Base-by-base conservation (phyloP, 192 early-diverging fungal genomes). In the Podochytrium sp. region DNA sequence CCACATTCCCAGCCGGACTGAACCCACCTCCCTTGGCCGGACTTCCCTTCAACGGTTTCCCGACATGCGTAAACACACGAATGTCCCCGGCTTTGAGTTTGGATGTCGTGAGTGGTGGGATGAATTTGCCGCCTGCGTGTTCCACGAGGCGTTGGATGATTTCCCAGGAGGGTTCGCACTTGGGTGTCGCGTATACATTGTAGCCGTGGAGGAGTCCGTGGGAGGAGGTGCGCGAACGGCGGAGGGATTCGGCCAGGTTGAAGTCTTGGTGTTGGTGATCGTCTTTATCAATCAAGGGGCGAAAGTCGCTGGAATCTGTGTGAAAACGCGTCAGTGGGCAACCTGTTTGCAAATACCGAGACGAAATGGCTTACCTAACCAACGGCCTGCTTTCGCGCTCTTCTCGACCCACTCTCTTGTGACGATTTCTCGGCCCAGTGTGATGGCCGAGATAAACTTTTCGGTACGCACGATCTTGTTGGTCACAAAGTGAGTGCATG, bases 401-500 rank as follows among this genome's bases (percentile, higher is more conserved):
- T 32, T 47, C 18, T 52, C 27, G 6, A 81, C 23, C 80, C 80
- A 81, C 12, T 37, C 30, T 23, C 33, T n/a, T 39, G 76, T 51
- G 12, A 81, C 57, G 29, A 81, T 79, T 37, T 69, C 25, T 30
- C 61, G 50, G 29, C 66, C 73, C 3, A 55, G n/a, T 27, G 43
- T 71, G 18, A 81, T 55, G 10, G 68, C 76, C 40, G 53, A 23
- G 7, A 81, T 53, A 34, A 81, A 81, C 81, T 92, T 92, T 41
- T 80, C 80, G 18, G 91, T 92, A 35, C 89, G 79, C 43, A 77
- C 76, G 59, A 89, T 76, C 43, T 79, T 76, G 23, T 64, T 80
- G 4, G 84, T 78, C 5, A 91, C 77, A 23, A 92, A 60, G 63
- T 91, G 90, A 0, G 90, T 91, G 39, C 83, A 87, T 10, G 71